Base-by-base conservation (phyloP, 225 moss, liverwort and hornwort species). In the Asterella californica region DNA sequence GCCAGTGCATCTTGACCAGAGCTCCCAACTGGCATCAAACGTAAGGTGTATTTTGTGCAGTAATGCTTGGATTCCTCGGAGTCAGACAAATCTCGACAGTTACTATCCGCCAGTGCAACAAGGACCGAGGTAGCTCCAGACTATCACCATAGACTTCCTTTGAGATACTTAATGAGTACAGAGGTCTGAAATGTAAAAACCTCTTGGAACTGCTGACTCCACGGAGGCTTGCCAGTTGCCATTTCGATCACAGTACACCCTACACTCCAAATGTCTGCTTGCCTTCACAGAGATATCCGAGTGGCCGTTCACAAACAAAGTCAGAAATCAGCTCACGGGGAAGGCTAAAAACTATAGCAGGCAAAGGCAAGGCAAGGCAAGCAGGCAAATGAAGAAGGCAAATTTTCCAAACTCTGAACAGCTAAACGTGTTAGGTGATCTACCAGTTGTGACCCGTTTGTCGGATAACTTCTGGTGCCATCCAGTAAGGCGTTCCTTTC, bases 181-280 rank as follows among this genome's bases (percentile, higher is more conserved):
- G 61, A 11, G 21, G 15, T 67, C 27, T 67, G 32, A 67, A 38
- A 15, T 46, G 50, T 38, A 62, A n/a, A n/a, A n/a, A 96, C 96
- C 87, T 96, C 96, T 82, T 96, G 96, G 29, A 96, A 96, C 75
- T 84, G 85, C 52, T 88, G 83, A 83, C 88, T 88, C 88, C 88
- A 88, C n/a, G 88, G 88, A 11, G 88, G 85, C 61, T 88, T 88
- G 30, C 88, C 88, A 25, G 88, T 88, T 0, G 88, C 88, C 85
- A 88, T 88, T 80, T 88, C 88, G 30, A 88, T 88, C 15, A 88
- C 88, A 34, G 88, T 88, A 53, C 88, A 88, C 4, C 88, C 88
- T 52, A 88, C 88, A 74, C 88, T 88, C 88, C 88, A 88, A 0
- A 88, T 85, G 74, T 88, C 88, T 73, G 88, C 88, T 79, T 88